Conservation (phyloP, 2,329 filamentous ascomycete species). For the Fusarium sambucinum region DNA sequence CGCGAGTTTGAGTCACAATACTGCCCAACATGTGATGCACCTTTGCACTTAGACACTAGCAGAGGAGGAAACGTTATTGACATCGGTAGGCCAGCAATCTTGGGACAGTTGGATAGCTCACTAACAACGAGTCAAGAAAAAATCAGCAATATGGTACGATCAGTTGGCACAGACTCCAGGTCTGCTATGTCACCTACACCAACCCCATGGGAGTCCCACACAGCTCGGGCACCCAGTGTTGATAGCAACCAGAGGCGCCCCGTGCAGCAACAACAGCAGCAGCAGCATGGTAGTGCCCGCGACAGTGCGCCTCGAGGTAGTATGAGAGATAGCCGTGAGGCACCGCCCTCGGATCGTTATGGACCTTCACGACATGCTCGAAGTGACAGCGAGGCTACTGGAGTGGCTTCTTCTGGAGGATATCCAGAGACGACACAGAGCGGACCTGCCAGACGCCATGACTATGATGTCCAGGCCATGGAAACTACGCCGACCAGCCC, state of each 20-base stretch:
- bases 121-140: slow-evolving; percentile 75
- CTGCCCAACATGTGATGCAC: slow-evolving; percentile 93
- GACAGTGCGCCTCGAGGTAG: slow-evolving; percentile 57
- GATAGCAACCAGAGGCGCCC: slow-evolving; percentile 54
- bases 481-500: slow-evolving; percentile 85
- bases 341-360: slow-evolving; percentile 59
- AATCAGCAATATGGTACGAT: slow-evolving; percentile 91
- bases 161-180: slow-evolving; percentile 74
- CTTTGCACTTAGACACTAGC: slow-evolving; percentile 90
- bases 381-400: slow-evolving; percentile 83
- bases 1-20: slow-evolving; percentile 93
- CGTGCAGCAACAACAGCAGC: slow-evolving; percentile 38
- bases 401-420: slow-evolving; percentile 79
- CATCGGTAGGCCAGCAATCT: slow-evolving; percentile 71
- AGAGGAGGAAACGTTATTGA: slow-evolving; percentile 92
- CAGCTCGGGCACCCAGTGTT: slow-evolving; percentile 66
- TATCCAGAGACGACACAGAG: slow-evolving; percentile 82
- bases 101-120: slow-evolving; percentile 35
- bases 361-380: slow-evolving; percentile 71
- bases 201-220: slow-evolving; percentile 73
- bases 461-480: slow-evolving; percentile 97
- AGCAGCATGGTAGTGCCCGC: slow-evolving; percentile 46
- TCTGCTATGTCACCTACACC: slow-evolving; percentile 69
- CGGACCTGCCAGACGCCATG: slow-evolving; percentile 79
- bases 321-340: slow-evolving; percentile 64